Evolutionary conservation across 2,329 filamentous ascomycete species (phyloP), one percentile per base, ranked within the genome.

Genomic region (Xylaria sp.): DNA sequence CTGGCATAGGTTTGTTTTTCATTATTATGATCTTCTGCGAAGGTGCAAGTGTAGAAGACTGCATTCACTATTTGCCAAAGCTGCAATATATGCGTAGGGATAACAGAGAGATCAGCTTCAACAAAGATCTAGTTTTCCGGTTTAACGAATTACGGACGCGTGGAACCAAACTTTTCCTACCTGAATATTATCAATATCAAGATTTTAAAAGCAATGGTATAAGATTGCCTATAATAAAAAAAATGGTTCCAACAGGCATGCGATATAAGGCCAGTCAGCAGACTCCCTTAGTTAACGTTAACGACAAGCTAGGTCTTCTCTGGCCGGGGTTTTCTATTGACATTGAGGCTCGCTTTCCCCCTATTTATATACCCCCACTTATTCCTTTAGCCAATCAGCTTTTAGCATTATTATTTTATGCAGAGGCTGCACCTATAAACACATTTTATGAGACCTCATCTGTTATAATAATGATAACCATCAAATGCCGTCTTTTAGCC

Each of bases 331-430:
- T 49, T 49, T 49, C 10, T 49, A 49, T 49, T 49, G 10, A 49
- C 20, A 49, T 49, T 49, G 10, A 49, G 20, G 20, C 46, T 49
- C 10, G 25, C 7, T 49, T 49, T 23, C n/a, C n/a, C 7, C n/a
- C 7, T 49, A 49, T 49, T 49, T 49, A 49, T 49, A 49, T 12
- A 49, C 20, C 5, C n/a, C n/a, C 10, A 49, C 7, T 49, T 49
- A 49, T 49, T 49, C n/a, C 46, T 49, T 49, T 49, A 49, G n/a
- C 46, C 7, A 49, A 49, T 49, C 7, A 49, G n/a, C 46, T 49
- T 49, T 49, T 49, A 49, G 7, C 7, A 49, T 49, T 49, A 8
- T 49, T 49, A 10, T 49, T 49, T 49, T 49, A 49, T 49, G 10
- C 10, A 49, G 10, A 49, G 7, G 46, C 46, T 49, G 10, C 10